Percentiles rank a stretch among this genome's conserved stretches.
These are phyloP conservation scores for Canavalia ensiformis DNA, from an alignment of 306 rosid species.

Conservation along the genomic window DNA sequence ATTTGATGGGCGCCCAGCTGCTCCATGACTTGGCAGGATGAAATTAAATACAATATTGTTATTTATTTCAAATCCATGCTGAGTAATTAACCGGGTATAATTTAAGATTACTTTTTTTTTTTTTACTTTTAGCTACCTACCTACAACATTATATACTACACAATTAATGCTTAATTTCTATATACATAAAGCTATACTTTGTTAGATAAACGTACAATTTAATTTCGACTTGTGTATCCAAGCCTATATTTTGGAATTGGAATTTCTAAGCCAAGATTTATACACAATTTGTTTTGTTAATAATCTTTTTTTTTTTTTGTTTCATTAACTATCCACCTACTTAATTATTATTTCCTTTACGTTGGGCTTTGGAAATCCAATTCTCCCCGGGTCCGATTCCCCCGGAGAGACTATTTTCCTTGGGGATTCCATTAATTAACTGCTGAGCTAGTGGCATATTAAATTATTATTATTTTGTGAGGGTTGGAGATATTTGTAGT, in stretches of 20 bases:
- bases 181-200: constrained; percentile 57
- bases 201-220: constrained; percentile 47
- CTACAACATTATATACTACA: constrained; percentile 45
- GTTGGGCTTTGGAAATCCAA: constrained; percentile 23
- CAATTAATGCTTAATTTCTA: constrained; percentile 23
- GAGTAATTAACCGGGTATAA: constrained; percentile 11
- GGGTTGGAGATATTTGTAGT: constrained; percentile 34
- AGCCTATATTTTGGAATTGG: constrained; percentile 41
- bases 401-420: not conserved
- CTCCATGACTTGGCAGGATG: constrained; percentile 81
- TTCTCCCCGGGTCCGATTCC: not conserved
- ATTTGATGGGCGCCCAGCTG: constrained; percentile 85
- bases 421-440: constrained; percentile 1
- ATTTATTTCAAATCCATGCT: constrained; percentile 7
- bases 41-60: no score
- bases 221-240: constrained; percentile 44
- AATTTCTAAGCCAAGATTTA: constrained; percentile 40
- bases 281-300: constrained; percentile 32
- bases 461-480: constrained; percentile 28
- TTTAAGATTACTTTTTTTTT: not conserved
- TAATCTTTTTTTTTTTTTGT: not conserved
- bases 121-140: constrained; percentile 13
- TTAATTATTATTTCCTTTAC: not conserved
- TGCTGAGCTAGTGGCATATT: constrained; percentile 13
- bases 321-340: no score